Base-by-base conservation (phyloP, 345 rosid species). In the Rubroshorea leprosula region DNA sequence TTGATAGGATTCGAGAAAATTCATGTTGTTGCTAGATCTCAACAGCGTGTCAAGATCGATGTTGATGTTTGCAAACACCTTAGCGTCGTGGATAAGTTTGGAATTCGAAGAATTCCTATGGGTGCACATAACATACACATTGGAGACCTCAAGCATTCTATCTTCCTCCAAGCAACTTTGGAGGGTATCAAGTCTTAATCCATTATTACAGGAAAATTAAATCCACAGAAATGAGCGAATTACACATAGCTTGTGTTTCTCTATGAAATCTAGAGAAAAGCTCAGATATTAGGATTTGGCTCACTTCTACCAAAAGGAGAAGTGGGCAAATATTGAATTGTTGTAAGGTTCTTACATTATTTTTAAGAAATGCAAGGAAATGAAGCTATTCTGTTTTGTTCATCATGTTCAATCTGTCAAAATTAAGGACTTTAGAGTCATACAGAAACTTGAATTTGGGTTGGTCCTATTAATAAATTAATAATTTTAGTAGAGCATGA, bases 51-150 rank as follows among this genome's bases (percentile, higher is more conserved):
- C 25, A 72, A 24, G 62, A 29, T 93, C 19, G 63, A 68, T 26
- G 9, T 93, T 66, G 83, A 82, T 50, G 86, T 78, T 55, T 93
- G 99, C 43, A 78, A 86, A 67, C 94, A 89, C 65, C 70, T 93
- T 51, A 85, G 90, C 43, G 78, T 86, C 7, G 97, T 78, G 2
- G 99, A 93, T 49, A 67, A 67, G 59, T 73, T 73, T 7, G 99
- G 99, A 6, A 75, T 75, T 65, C 83, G 90, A 71, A 93, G 99
- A 68, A 80, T 93, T 60, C 99, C 99, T 4, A 70, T 85, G 70
- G 97, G 97, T 51, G 69, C 84, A 31, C 99, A 93, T 60, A 59
- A 66, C 24, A 44, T 93, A 38, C 89, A 73, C 38, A 72, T 93
- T 54, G 99, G 97, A 48, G 90, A 81, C 54, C 71, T 92, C 70